These are phyloP conservation scores for Coniella vitis DNA, from an alignment of 2,329 filamentous ascomycete genomes.

Conservation along the genomic window DNA sequence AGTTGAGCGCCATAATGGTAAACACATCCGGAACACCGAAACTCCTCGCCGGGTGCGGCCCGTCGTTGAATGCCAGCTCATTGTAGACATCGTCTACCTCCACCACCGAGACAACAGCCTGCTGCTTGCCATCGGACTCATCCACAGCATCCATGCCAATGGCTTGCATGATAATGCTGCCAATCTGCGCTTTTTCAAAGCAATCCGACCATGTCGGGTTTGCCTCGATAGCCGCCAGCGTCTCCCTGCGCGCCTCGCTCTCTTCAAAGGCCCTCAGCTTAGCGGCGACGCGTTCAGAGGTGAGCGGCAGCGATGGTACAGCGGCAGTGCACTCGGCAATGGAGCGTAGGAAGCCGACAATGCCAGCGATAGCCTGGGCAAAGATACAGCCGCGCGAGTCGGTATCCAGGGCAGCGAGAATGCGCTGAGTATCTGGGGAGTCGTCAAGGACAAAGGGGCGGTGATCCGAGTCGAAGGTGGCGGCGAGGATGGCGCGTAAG, in stretches of 20 bases:
- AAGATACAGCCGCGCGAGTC: constrained; percentile 28
- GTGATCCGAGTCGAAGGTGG: constrained; percentile 28
- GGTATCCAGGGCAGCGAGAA: constrained; percentile 25
- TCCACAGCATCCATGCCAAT: constrained; percentile 20
- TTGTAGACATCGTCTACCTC: constrained; percentile 17
- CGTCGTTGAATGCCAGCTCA: constrained; percentile 21
- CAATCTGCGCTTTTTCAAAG: constrained; percentile 26
- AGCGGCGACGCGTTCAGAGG: constrained; percentile 19
- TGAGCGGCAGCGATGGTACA: constrained; percentile 10
- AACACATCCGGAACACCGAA: constrained; percentile 32
- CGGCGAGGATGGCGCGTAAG: constrained; percentile 23
- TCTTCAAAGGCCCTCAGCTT: constrained; percentile 26
- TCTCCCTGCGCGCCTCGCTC: constrained; percentile 23
- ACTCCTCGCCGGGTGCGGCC: constrained; percentile 25
- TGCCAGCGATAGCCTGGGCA: constrained; percentile 29
- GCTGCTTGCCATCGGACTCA: constrained; percentile 5
- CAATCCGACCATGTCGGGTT: constrained; percentile 27
- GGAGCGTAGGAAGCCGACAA: constrained; percentile 25
- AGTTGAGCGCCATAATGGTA: constrained; percentile 32
- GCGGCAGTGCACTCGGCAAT: constrained; percentile 17
- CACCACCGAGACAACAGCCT: not conserved
- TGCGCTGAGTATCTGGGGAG: constrained; percentile 14
- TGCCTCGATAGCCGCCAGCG: constrained; percentile 25
- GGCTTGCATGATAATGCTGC: constrained; percentile 25
- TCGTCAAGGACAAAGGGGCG: constrained; percentile 26